Evolutionary conservation across 768 basidiomycete species (phyloP), one percentile per base, ranked within the genome.

Genomic region (Lentinula guzmanii): DNA sequence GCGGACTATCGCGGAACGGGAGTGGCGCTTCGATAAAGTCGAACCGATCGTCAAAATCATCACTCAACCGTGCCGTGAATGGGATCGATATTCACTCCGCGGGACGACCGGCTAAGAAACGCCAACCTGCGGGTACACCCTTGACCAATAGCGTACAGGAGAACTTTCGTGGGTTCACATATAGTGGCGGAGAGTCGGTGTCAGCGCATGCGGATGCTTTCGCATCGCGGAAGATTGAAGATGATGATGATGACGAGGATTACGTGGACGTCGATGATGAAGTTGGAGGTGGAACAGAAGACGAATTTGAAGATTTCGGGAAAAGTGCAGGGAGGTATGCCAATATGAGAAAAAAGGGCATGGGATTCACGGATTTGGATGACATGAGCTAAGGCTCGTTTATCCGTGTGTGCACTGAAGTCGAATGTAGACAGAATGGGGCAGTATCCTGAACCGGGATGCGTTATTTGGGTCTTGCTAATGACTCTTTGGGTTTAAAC

Each of bases 121-220:
- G 77, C 18, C 71, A 70, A 34, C 75, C 67, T 45, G 86, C 84
- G 10, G 86, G 82, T 35, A 93, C 92, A 43, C 59, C 56, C 0
- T 77, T 98, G 69, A 95, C 95, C 64, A 92, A 79, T 71, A 92
- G 89, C 69, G 91, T 98, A 51, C 95, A 98, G 76, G 95, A 95
- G 76, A 94, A 97, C 71, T 98, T 98, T 74, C 83, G 89, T 51
- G 96, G 96, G 18, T 98, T 98, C 79, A 95, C 91, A 7, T 93
- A 88, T 70, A 86, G 85, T 33, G 90, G 89, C 54, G 87, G 86
- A 28, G 88, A 90, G 76, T 86, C 85, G 60, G 72, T 90, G 34
- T 71, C 78, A 5, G 10, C 73, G 77, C n/a, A 74, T 74, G 56
- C 80, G 80, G 5, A 66, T 77, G 46, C 68, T 80, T 55, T 70